Conservation (phyloP, 139 green algal species). For the Chlamydomonas sphaeroides region DNA sequence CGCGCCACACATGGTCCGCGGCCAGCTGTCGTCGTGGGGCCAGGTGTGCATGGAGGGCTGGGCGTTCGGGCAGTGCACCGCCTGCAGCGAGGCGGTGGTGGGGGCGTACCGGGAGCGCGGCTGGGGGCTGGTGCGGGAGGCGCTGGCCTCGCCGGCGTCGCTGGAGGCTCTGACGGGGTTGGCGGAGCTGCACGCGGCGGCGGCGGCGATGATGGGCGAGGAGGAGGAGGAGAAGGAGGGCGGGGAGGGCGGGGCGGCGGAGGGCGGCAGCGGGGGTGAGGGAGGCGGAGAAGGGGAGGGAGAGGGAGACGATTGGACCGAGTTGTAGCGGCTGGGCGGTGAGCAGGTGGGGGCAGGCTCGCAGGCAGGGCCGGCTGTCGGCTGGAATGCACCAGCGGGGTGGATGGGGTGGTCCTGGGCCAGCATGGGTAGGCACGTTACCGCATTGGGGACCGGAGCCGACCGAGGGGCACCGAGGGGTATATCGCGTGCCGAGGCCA, state of each 20-base stretch:
- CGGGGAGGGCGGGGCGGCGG: neutral
- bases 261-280: neutral
- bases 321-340: too few relatives aligned
- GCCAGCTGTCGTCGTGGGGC: slow-evolving; percentile 57
- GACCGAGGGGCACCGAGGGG: too few relatives aligned
- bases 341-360: too few relatives aligned
- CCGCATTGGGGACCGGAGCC: too few relatives aligned
- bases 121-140: slow-evolving; percentile 71
- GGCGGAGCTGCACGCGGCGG: slow-evolving; percentile 67
- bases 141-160: slow-evolving; percentile 55
- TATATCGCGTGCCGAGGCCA: too few relatives aligned
- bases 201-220: slow-evolving; percentile 14
- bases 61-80: slow-evolving; percentile 90
- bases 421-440: too few relatives aligned
- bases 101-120: slow-evolving; percentile 62
- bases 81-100: slow-evolving; percentile 87
- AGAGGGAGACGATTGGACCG: slow-evolving; percentile 51
- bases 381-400: too few relatives aligned
- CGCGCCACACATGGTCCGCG: slow-evolving; percentile 82
- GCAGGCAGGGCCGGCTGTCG: too few relatives aligned
- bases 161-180: slow-evolving; percentile 88
- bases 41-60: slow-evolving; percentile 70
- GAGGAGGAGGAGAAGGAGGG: neutral
- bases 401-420: too few relatives aligned
- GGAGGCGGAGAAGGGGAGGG: neutral